Percentiles rank a stretch among this genome's conserved stretches.
Conservation (phyloP, 352 stramenopile species). For the Globisporangium uncinulatum region DNA sequence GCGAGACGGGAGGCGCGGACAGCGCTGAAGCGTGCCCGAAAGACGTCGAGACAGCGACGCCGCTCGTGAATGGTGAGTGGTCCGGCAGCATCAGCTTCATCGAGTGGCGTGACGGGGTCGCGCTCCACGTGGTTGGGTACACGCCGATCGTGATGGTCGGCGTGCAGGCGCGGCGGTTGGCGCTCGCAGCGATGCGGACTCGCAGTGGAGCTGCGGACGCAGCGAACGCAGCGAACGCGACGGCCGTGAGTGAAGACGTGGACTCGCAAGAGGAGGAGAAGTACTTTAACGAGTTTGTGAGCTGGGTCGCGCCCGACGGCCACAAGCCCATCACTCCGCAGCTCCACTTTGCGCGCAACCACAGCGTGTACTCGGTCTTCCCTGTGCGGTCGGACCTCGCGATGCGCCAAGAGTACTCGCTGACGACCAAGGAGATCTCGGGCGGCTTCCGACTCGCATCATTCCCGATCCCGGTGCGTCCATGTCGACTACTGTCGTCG, state of each 20-base stretch:
- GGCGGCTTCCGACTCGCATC: conserved; percentile 69
- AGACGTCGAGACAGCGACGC: conserved; percentile 32
- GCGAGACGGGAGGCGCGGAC: conserved; percentile 14
- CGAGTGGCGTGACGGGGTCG: conserved; percentile 77
- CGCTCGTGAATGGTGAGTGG: conserved; percentile 65
- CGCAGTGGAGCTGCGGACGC: conserved; percentile 1
- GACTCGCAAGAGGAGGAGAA: conserved; percentile 68
- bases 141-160: conserved; percentile 74
- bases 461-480: conserved; percentile 67
- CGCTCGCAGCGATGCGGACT: conserved; percentile 61
- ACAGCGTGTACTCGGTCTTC: conserved; percentile 66
- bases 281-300: conserved; percentile 83
- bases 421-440: conserved; percentile 85
- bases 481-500: neutral
- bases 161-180: conserved; percentile 70
- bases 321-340: conserved; percentile 64
- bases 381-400: conserved; percentile 36
- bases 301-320: conserved; percentile 53
- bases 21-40: conserved; percentile 14
- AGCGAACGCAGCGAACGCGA: conserved; percentile 12
- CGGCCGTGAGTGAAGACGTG: conserved; percentile 6
- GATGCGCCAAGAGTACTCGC: conserved; percentile 75
- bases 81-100: conserved; percentile 79
- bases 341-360: conserved; percentile 69
- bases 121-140: conserved; percentile 68